Base-by-base conservation (phyloP, 2,329 filamentous ascomycete genomes). In the Pseudocercospora cruenta region DNA sequence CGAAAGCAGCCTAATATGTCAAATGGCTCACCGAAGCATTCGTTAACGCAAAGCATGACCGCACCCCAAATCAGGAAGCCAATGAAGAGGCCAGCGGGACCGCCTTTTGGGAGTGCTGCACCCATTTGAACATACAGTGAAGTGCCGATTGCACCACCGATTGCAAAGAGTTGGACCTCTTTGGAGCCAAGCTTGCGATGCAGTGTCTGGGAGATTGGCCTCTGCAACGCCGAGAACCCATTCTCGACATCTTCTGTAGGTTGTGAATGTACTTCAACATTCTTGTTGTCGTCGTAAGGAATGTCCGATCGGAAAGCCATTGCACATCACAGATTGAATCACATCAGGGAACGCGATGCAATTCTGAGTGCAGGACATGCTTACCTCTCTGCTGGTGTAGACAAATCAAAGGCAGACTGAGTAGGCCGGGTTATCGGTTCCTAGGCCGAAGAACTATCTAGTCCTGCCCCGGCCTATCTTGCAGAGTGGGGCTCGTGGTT, bases 1-100 rank as follows among this genome's bases (percentile, higher is more conserved):
- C 22, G 28, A 39, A 26, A 49, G 43, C 31, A 19, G 16, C 3
- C 19, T 19, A 22, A 8, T 1, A 39, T 10, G 6, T 53, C 12
- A 10, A 21, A 7, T 16, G 14, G 16, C 54, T 53, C 36, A 65
- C 63, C 68, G 6, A 69, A 67, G 47, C 64, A 69, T 26, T 70
- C 67, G 58, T 69, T 70, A 45, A 72, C 64, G 28, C 26, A 26
- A 14, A 60, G 39, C 60, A 64, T 67, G 12, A 68, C 68, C 33
- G 36, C 62, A 10, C 45, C 61, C 70, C 79, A 80, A 65, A 77
- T 78, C 28, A 75, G 67, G 49, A 80, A 73, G 9, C 79, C 72
- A 12, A 81, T 73, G 59, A 76, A 77, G 24, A 67, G 9, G 79
- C 78, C 68, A 82, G 82, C 67, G 79, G 83, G 63, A 82, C 77